These are phyloP conservation scores for Aspergillus nomiae DNA, from an alignment of 2,329 filamentous ascomycete genomes.

Conservation along the genomic window DNA sequence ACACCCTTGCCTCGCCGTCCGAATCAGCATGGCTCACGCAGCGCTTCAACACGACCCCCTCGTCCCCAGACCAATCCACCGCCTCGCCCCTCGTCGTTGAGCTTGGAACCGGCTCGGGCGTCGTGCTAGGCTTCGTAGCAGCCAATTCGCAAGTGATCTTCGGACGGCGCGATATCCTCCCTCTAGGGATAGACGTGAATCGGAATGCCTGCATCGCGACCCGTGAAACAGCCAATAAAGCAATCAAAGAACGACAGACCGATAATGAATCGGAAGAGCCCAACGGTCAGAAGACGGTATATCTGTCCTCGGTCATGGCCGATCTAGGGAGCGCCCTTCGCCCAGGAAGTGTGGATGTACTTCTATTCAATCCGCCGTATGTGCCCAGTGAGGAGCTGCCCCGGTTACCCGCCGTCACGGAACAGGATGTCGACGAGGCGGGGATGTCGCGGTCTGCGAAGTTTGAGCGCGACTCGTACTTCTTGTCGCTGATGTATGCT, in stretches of 20 bases:
- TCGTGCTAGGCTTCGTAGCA: conserved; percentile 85
- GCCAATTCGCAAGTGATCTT: conserved; percentile 75
- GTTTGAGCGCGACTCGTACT: conserved; percentile 80
- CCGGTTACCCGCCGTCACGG: conserved; percentile 40
- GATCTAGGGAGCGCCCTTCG: conserved; percentile 70
- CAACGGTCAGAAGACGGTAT: conserved; percentile 44
- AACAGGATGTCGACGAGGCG: conserved; percentile 28
- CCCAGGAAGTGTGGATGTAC: conserved; percentile 68
- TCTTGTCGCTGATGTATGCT: conserved; percentile 84
- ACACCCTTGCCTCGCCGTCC: conserved; percentile 74
- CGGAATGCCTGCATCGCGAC: conserved; percentile 79
- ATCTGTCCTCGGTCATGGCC: conserved; percentile 67
- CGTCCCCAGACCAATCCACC: conserved; percentile 1
- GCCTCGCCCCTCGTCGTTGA: conserved; percentile 70
- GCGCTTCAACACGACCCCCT: conserved; percentile 55
- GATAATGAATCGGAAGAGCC: neutral
- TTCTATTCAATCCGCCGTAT: conserved; percentile 97
- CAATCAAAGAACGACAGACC: conserved; percentile 43
- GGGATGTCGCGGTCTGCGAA: conserved; percentile 34
- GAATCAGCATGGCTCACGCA: conserved; percentile 70
- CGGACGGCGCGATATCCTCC: conserved; percentile 68
- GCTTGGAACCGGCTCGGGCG: conserved; percentile 86
- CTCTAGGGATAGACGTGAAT: conserved; percentile 83
- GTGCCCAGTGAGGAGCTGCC: conserved; percentile 83
- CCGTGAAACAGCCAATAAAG: conserved; percentile 62